Conservation (phyloP, 345 rosid species). For the Corchorus capsularis region DNA sequence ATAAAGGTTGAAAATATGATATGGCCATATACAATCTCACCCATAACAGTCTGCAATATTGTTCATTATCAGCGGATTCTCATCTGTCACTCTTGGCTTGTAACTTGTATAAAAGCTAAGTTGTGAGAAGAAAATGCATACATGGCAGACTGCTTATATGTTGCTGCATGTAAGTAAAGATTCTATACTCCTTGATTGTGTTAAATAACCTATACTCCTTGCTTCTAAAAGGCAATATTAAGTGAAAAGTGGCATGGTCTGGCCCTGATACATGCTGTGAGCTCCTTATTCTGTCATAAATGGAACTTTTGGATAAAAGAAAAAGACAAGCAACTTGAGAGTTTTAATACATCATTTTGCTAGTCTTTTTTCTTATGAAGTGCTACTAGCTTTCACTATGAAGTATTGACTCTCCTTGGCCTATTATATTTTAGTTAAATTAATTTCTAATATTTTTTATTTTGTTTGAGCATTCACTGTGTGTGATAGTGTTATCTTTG, state of each 20-base stretch:
- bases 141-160: neutral
- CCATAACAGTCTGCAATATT: neutral
- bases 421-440: neutral
- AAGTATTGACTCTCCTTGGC: neutral
- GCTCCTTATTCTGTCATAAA: neutral
- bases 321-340: neutral
- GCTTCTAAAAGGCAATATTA: neutral
- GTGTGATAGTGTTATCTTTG: neutral
- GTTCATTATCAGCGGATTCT: neutral
- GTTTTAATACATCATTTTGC: neutral
- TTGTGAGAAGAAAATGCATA: neutral
- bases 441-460: neutral
- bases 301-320: neutral
- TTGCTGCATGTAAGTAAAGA: neutral
- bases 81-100: neutral
- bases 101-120: neutral
- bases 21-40: neutral
- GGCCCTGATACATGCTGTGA: conserved; percentile 10
- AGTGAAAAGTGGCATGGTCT: neutral
- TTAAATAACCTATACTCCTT: neutral
- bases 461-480: neutral
- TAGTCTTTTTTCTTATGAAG: neutral
- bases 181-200: neutral
- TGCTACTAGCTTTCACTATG: neutral
- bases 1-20: neutral